phyloP scores from a whole-genome alignment of 1,284 basidiomycete genomes.

The Phenoliferia sp. region DNA sequence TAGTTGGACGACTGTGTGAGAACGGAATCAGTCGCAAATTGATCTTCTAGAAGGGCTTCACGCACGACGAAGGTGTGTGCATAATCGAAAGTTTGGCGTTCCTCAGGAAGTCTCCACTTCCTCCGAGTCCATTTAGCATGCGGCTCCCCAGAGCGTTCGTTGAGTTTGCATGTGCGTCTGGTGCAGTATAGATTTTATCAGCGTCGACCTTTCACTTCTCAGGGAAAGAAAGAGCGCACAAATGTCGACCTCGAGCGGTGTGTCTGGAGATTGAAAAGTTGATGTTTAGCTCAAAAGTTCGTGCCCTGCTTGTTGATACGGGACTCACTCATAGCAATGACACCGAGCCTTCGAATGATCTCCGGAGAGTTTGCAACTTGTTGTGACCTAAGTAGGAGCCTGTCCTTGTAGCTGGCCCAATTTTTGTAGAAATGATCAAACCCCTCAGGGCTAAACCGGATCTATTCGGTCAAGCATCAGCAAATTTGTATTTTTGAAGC shows the following conservation, averaged over 20 bases:
- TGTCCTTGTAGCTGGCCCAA: slow-evolving; percentile 51
- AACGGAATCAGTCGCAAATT: background rate
- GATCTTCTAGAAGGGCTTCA: background rate
- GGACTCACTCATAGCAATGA: slow-evolving; percentile 47
- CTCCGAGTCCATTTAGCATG: slow-evolving; percentile 54
- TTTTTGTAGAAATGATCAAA: slow-evolving; percentile 46
- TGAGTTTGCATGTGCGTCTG: slow-evolving; percentile 54
- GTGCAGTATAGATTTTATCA: too few species aligned
- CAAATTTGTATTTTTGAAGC: too few species aligned
- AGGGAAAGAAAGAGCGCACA: slow-evolving; percentile 2
- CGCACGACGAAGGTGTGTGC: slow-evolving; percentile 50
- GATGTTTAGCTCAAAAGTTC: background rate
- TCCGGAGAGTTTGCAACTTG: slow-evolving; percentile 53
- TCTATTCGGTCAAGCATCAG: slow-evolving; percentile 31
- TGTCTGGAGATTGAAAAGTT: slow-evolving; percentile 37
- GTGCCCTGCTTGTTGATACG: slow-evolving; percentile 28
- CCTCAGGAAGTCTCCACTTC: slow-evolving; percentile 52
- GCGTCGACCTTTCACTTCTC: background rate
- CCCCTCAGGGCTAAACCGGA: slow-evolving; percentile 51
- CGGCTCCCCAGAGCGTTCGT: slow-evolving; percentile 42
- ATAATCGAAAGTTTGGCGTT: slow-evolving; percentile 48
- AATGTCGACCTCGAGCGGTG: slow-evolving; percentile 49
- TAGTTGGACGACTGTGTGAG: slow-evolving; percentile 43
- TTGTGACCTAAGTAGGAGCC: slow-evolving; percentile 53
- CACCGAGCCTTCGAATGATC: slow-evolving; percentile 51